Evolutionary conservation across 2,329 filamentous ascomycete genomes (phyloP).

Genomic region (Aspergillus terreus): DNA sequence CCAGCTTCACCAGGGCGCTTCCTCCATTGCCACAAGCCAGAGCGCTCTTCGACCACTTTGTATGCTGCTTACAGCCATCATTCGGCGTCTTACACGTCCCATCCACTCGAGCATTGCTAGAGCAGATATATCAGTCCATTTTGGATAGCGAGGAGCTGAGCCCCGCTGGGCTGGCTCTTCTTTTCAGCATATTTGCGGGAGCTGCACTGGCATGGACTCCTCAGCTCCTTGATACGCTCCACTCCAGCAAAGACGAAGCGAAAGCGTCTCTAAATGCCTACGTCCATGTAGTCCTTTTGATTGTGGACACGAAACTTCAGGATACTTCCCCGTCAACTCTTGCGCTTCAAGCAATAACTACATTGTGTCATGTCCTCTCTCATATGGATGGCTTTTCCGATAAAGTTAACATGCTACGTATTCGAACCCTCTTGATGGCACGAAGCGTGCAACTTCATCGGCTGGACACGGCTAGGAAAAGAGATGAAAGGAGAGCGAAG

Average conservation of each 20-base stretch:
- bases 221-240: not conserved
- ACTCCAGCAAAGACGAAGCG: not conserved
- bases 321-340: too few relatives aligned
- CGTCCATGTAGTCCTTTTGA: not conserved
- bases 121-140: not conserved
- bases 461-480: slow-evolving; percentile 1
- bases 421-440: not conserved
- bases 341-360: not conserved
- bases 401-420: slow-evolving; percentile 2
- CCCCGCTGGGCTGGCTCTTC: not conserved
- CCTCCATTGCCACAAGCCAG: not conserved
- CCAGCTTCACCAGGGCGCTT: too few relatives aligned
- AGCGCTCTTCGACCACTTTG: slow-evolving; percentile 6
- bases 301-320: not conserved
- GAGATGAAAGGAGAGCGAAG: slow-evolving; percentile 5
- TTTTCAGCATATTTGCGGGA: slow-evolving; percentile 1
- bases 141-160: not conserved
- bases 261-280: slow-evolving; percentile 1
- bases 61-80: not conserved
- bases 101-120: not conserved
- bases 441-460: slow-evolving; percentile 5
- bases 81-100: slow-evolving; percentile 6
- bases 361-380: not conserved
- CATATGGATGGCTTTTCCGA: not conserved
- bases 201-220: slow-evolving; percentile 2